These are phyloP conservation scores for Kazachstania psychrophila DNA, from an alignment of 805 yeast species.

Conservation along the genomic window DNA sequence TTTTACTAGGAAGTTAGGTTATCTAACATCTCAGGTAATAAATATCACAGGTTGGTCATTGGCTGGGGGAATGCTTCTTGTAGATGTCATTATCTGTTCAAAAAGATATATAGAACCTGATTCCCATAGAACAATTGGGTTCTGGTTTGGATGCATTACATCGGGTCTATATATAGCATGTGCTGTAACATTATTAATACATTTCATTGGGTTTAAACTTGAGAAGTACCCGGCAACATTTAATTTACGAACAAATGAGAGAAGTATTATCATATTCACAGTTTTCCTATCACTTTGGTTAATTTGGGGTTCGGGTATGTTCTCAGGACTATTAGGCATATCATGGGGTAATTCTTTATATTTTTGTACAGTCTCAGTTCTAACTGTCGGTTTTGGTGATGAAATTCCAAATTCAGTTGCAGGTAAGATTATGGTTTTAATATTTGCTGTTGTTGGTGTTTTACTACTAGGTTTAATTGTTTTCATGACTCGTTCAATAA, in stretches of 20 bases:
- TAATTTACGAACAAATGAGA: conserved; percentile 57
- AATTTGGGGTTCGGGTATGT: conserved; percentile 57
- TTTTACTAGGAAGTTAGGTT: conserved; percentile 49
- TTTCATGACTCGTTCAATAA: conserved; percentile 57
- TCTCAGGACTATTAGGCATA: conserved; percentile 37
- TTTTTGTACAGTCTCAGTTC: conserved; percentile 59
- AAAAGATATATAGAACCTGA: conserved; percentile 14
- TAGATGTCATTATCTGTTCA: conserved; percentile 27
- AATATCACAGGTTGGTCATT: conserved; percentile 57
- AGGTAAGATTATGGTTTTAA: conserved; percentile 47
- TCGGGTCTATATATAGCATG: conserved; percentile 52
- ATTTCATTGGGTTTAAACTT: conserved; percentile 51
- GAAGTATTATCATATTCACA: conserved; percentile 65
- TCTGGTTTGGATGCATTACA: conserved; percentile 70
- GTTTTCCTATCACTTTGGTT: conserved; percentile 61
- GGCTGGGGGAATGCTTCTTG: conserved; percentile 47
- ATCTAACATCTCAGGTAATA: conserved; percentile 50
- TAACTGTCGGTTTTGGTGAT: conserved; percentile 80
- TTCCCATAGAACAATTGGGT: conserved; percentile 46
- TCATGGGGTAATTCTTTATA: conserved; percentile 62
- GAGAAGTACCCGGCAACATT: conserved; percentile 61
- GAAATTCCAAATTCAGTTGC: conserved; percentile 45
- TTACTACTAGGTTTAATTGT: conserved; percentile 65
- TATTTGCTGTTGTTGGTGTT: conserved; percentile 64
- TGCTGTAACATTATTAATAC: conserved; percentile 42